phyloP scores from a whole-genome alignment of 345 rosid genomes.

The Rhizophora mangle region DNA sequence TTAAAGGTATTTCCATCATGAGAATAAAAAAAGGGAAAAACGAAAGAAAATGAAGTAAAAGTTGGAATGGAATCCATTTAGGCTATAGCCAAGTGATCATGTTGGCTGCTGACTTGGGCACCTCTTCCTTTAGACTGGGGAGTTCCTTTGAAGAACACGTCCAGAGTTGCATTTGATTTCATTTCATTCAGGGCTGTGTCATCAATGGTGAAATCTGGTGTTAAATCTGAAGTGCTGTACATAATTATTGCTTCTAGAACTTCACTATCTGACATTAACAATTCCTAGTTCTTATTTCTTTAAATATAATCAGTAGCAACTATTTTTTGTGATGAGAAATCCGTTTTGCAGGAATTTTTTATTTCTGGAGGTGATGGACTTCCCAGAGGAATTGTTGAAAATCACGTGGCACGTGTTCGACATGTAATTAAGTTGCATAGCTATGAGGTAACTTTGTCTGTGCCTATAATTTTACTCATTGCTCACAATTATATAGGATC shows the following conservation, averaged over 20 bases:
- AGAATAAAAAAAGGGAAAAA: background rate
- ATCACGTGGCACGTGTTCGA: conserved; percentile 83
- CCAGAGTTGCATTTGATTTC: background rate
- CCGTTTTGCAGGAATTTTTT: conserved; percentile 68
- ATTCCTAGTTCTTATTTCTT: background rate
- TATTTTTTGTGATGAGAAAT: conserved; percentile 2
- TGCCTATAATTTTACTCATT: background rate
- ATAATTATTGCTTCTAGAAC: background rate
- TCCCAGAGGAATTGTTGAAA: conserved; percentile 95
- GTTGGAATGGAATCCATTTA: background rate
- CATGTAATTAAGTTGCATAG: conserved; percentile 71
- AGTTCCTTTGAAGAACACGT: background rate
- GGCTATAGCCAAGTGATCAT: no score
- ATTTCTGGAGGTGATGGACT: conserved; percentile 97
- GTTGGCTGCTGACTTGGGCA: background rate
- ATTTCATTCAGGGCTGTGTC: background rate
- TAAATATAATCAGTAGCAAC: background rate
- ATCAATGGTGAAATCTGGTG: background rate
- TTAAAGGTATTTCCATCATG: conserved; percentile 58
- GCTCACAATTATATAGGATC: no score
- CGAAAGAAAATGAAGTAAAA: background rate
- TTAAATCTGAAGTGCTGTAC: background rate
- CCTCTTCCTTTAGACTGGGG: background rate
- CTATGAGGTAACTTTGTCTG: conserved; percentile 60
- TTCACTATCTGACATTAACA: background rate